Evolutionary conservation across 2,329 filamentous ascomycete genomes (phyloP).

Genomic region (Hyphodiscus sp.): DNA sequence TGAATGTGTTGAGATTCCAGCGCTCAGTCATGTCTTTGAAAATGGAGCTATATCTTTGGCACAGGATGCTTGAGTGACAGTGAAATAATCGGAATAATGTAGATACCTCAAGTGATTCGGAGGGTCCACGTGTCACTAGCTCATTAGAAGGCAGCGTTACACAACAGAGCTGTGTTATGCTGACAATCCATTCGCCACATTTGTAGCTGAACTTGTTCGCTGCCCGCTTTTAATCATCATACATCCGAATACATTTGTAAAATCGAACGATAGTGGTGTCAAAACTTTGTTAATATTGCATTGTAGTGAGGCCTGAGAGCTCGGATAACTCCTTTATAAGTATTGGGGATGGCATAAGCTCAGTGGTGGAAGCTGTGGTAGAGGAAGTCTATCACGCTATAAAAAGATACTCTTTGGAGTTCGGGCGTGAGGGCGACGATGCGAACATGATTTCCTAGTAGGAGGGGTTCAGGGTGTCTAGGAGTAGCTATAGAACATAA

Average conservation of each 20-base stretch:
- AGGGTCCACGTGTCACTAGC: conserved; percentile 1
- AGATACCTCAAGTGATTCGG: not conserved
- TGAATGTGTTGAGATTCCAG: conserved; percentile 1
- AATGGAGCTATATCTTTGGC: not conserved
- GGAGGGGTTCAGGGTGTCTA: no score
- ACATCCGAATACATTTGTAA: not conserved
- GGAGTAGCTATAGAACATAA: no score
- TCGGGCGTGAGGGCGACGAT: no score
- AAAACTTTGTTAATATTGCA: conserved; percentile 9
- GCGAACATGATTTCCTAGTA: no score
- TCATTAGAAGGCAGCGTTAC: conserved; percentile 3
- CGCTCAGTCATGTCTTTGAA: conserved; percentile 3
- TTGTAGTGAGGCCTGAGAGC: no score
- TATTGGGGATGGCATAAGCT: no score
- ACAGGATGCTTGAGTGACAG: not conserved
- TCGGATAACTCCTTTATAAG: no score
- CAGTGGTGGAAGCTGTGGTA: no score
- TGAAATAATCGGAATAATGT: not conserved
- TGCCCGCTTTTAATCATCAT: conserved; percentile 6
- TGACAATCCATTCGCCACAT: conserved; percentile 1
- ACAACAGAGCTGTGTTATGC: conserved; percentile 3
- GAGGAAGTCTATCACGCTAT: no score
- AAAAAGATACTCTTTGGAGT: no score
- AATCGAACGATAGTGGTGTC: conserved; percentile 7
- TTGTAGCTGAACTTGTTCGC: not conserved